Evolutionary conservation across 169 alveolate genomes (phyloP).

Genomic region (Plasmodium cynomolgi): DNA sequence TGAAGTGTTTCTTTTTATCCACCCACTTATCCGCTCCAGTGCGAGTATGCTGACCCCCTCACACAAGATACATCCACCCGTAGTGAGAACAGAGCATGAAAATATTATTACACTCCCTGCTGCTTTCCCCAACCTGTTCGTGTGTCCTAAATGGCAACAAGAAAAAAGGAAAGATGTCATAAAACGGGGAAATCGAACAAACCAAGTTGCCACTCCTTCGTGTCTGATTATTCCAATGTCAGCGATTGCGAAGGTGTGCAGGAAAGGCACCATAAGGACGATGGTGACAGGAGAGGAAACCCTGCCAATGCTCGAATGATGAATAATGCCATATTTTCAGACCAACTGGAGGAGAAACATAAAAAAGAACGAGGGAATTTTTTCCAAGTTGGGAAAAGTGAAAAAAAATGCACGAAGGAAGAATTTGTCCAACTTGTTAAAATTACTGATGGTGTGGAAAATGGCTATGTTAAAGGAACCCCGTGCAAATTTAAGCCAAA

Average conservation of each 20-base stretch:
- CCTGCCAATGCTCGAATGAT: not conserved
- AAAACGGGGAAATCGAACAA: conserved; percentile 56
- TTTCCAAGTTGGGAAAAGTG: conserved; percentile 1
- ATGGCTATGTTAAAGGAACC: conserved; percentile 13
- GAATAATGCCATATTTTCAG: not conserved
- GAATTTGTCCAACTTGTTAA: conserved; percentile 25
- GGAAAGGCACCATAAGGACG: not conserved
- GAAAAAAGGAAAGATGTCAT: conserved; percentile 58
- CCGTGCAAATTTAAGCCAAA: conserved; percentile 62
- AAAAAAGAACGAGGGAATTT: not conserved
- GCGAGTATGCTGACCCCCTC: not conserved
- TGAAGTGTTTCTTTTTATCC: not conserved
- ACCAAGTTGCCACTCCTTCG: not conserved
- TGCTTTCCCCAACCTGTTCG: not conserved
- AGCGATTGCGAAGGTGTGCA: not conserved
- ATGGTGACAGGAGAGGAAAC: not conserved
- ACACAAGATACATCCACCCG: not conserved
- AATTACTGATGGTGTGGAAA: not conserved
- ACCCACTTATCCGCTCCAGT: not conserved
- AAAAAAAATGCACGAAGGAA: not conserved
- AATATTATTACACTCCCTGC: not conserved
- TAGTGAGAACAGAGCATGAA: not conserved
- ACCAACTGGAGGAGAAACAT: not conserved
- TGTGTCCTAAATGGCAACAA: conserved; percentile 44
- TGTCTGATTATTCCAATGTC: conserved; percentile 3